A percentile compares a stretch with the other conserved stretches of the same genome.
phyloP scores from a whole-genome alignment of 1,139 yeast species.

The Oligophagozyma castellii region DNA sequence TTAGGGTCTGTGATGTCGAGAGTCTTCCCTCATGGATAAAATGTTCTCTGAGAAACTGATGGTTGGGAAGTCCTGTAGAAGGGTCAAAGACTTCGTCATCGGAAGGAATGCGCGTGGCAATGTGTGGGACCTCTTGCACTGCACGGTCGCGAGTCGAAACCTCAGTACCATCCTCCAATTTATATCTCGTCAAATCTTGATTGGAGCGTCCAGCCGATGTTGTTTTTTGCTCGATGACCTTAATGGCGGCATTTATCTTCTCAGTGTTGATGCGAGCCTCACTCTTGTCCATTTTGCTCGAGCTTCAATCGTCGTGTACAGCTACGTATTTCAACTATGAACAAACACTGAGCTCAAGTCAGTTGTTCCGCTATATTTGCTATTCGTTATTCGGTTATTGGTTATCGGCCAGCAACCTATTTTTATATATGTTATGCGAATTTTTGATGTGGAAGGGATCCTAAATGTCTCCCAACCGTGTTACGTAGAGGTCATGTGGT shows the following conservation, averaged over 20 bases:
- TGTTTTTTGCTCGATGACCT: conserved; percentile 49
- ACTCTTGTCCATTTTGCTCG: conserved; percentile 3
- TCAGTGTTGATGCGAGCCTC: conserved; percentile 30
- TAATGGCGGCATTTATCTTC: conserved; percentile 63
- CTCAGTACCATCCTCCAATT: conserved; percentile 55
- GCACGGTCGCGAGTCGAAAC: conserved; percentile 60
- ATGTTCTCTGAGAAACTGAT: conserved; percentile 58
- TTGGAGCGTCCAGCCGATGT: conserved; percentile 7
- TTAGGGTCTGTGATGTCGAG: conserved; percentile 54
- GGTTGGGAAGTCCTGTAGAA: conserved; percentile 53
- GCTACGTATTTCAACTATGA: no score
- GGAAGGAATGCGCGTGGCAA: conserved; percentile 51
- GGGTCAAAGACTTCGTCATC: conserved; percentile 53
- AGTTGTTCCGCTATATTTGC: no score
- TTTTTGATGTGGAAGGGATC: no score
- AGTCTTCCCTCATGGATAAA: conserved; percentile 73
- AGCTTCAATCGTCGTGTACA: not conserved
- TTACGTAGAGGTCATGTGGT: no score
- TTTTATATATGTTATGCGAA: no score
- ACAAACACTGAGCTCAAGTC: no score
- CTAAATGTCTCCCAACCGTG: no score
- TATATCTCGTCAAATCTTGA: conserved; percentile 40
- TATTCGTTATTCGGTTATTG: no score
- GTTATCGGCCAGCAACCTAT: no score
- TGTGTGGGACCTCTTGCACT: conserved; percentile 50